phyloP scores from a whole-genome alignment of 2,329 filamentous ascomycete species.

The Karstenula rhodostoma region DNA sequence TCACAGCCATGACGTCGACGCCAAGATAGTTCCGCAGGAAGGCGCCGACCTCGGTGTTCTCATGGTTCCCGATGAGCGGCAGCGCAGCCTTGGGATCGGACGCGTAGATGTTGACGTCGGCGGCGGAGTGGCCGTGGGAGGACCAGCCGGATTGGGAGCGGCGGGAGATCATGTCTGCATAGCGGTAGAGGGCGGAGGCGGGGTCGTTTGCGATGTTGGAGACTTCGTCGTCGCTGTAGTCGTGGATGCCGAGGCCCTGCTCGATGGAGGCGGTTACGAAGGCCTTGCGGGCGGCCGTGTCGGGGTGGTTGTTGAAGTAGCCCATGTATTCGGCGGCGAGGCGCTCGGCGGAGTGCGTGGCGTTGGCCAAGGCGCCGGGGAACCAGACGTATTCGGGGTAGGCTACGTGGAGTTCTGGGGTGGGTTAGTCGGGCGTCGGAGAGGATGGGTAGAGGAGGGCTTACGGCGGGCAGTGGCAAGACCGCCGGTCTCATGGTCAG shows the following conservation, averaged over 20 bases:
- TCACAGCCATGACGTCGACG: conserved; percentile 81
- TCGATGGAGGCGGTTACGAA: conserved; percentile 77
- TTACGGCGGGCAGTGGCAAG: conserved; percentile 80
- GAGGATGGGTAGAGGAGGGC: conserved; percentile 32
- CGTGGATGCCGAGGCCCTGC: conserved; percentile 76
- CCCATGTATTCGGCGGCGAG: conserved; percentile 69
- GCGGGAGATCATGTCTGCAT: conserved; percentile 86
- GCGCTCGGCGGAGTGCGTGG: conserved; percentile 76
- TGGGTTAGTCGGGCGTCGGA: conserved; percentile 28
- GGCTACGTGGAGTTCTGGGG: conserved; percentile 62
- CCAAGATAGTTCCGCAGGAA: conserved; percentile 83
- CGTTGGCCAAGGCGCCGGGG: conserved; percentile 80
- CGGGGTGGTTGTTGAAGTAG: conserved; percentile 60
- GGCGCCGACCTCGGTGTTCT: conserved; percentile 90
- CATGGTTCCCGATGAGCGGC: conserved; percentile 81
- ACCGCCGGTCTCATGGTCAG: conserved; percentile 96
- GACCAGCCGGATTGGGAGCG: conserved; percentile 92
- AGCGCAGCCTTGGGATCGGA: conserved; percentile 71
- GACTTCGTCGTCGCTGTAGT: conserved; percentile 77
- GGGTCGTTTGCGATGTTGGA: conserved; percentile 68
- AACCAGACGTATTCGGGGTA: conserved; percentile 83
- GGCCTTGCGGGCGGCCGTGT: conserved; percentile 45
- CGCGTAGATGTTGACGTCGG: conserved; percentile 96
- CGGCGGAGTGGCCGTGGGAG: conserved; percentile 87
- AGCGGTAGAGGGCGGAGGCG: conserved; percentile 64